Base-by-base conservation (phyloP, 495 filamentous ascomycete species). In the Penicillium samsonianum region DNA sequence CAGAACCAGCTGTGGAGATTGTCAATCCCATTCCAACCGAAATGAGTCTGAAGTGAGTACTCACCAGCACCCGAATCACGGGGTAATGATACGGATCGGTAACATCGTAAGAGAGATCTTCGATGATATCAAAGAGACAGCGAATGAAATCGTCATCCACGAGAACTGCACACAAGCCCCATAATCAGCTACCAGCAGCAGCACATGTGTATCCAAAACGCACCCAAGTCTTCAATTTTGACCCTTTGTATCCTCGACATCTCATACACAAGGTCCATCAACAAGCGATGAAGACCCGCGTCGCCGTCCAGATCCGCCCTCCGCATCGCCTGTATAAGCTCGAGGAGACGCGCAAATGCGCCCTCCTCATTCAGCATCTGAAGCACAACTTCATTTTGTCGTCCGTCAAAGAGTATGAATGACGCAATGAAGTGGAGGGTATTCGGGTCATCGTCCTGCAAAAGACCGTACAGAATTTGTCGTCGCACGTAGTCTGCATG, bases 11-110 rank as follows among this genome's bases (percentile, higher is more conserved):
- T 98, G 67, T 26, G 50, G 26, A 49, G 44, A 38, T 30, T 8
- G 58, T 66, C 25, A 67, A 63, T 46, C 17, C 22, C 22, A 17
- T 50, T 20, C 37, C 16, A 28, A 14, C 11, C 12, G 19, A 35
- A 10, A 33, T 33, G 11, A 41, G 33, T 23, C 3, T 5, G 25
- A 33, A 40, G 5, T 50, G 30, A 58, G 33, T 78, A 63, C 74
- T 70, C 73, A 96, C 93, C 75, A 98, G 73, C 50, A 98, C 92
- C 53, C 92, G 85, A 64, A 98, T 96, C 23, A 97, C 86, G 12
- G 90, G 89, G 73, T 97, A 98, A 71, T 98, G 94, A 67, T 96
- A 98, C 1, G 94, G 95, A 73, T 98, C 95, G 67, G 89, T 85
- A 53, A 80, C 86, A 74, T 98, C 94, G 73, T 95, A 87, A 6